Evolutionary conservation across 257 asterid genomes (phyloP), one percentile per base, ranked within the genome.

Genomic region (Coffea canephora): DNA sequence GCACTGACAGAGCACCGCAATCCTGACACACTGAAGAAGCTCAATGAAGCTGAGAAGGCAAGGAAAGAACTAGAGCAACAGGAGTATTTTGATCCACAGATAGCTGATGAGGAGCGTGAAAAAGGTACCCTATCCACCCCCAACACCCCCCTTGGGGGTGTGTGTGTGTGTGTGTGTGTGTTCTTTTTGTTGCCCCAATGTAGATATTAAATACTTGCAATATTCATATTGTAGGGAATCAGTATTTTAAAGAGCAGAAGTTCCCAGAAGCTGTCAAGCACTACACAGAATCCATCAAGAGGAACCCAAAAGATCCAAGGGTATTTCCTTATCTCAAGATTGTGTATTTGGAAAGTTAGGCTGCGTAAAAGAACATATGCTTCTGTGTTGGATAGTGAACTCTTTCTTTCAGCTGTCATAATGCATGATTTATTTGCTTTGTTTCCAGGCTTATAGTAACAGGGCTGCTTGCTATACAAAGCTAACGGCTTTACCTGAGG

Each of bases 71-170:
- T 93, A 12, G 99, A 95, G 87, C 97, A 93, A 78, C 94, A 89
- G 49, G 98, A 93, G 68, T 95, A 91, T 80, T 93, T 87, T 66
- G 91, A 91, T 83, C 99, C 99, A 10, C 88, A 91, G 61, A 77
- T 91, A 62, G 98, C 98, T 27, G 99, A 95, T 39, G 99, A 93
- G 79, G 98, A 95, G 91, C 98, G 98, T 23, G 99, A 95, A 88
- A 93, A 93, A 89, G 99, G 99, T 93, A 80, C 71, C 61, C 43
- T 39, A 4, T 39, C 5, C 43, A 3, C 43, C 43, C 34, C 34
- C 34, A 31, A 31, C 34, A 39, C 43, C 43, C 3, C 43, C 3
- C 43, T 27, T 27, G 27, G 27, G 27, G 0, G 27, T 27, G 27
- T 27, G 27, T 27, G 27, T 27, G 27, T 27, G 27, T 27, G 27